A percentile compares a stretch with the other conserved stretches of the same genome.
Evolutionary conservation across 2,329 filamentous ascomycete genomes (phyloP).

Genomic region (Fusarium sp.): DNA sequence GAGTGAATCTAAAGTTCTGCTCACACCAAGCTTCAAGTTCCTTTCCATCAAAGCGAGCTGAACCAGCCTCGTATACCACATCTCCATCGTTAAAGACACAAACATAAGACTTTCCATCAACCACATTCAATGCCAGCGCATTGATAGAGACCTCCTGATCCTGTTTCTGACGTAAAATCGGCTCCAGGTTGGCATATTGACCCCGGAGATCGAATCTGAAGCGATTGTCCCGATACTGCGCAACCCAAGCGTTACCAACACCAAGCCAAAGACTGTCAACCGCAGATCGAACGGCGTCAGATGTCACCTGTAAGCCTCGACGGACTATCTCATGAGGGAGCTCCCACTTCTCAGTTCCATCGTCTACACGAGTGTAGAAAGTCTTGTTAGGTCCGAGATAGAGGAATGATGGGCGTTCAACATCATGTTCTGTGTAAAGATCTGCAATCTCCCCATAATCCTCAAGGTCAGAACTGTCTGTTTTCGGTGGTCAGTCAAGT

Average conservation of each 20-base stretch:
- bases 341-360: slow-evolving; percentile 28
- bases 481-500: background rate
- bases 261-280: slow-evolving; percentile 35
- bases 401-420: slow-evolving; percentile 35
- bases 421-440: slow-evolving; percentile 28
- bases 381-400: slow-evolving; percentile 25
- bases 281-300: slow-evolving; percentile 4
- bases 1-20: slow-evolving; percentile 16
- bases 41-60: slow-evolving; percentile 6
- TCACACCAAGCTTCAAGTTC: slow-evolving; percentile 33
- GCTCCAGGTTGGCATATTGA: slow-evolving; percentile 12
- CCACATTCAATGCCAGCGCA: slow-evolving; percentile 30
- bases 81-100: slow-evolving; percentile 27
- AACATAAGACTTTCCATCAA: slow-evolving; percentile 14
- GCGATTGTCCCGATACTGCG: slow-evolving; percentile 30
- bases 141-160: slow-evolving; percentile 7
- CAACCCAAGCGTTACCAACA: slow-evolving; percentile 29
- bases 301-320: slow-evolving; percentile 10
- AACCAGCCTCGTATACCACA: slow-evolving; percentile 5
- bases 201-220: slow-evolving; percentile 30
- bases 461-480: slow-evolving; percentile 30
- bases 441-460: slow-evolving; percentile 26
- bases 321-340: background rate
- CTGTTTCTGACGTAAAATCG: background rate
- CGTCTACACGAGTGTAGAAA: slow-evolving; percentile 33